Evolutionary conservation across 345 rosid genomes (phyloP).

Genomic region (Aurinia saxatilis): DNA sequence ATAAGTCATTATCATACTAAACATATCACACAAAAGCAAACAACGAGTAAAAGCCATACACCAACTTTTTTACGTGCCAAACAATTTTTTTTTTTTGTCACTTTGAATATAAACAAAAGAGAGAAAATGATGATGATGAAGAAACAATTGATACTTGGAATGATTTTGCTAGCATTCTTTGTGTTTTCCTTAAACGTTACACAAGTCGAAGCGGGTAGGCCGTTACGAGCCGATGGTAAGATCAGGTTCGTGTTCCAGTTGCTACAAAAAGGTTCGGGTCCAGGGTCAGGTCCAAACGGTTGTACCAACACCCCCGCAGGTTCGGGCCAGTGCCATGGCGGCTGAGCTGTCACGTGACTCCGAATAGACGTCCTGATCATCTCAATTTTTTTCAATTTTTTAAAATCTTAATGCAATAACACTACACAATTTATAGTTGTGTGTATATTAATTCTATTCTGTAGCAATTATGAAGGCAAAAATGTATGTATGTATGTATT

Average conservation of each 20-base stretch:
- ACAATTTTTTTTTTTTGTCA: neutral
- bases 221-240: constrained; percentile 8
- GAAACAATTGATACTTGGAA: constrained; percentile 12
- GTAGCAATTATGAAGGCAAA: no score
- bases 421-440: neutral
- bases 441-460: neutral
- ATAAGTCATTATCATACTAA: constrained; percentile 8
- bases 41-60: constrained; percentile 18
- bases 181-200: constrained; percentile 8
- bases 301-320: constrained; percentile 12
- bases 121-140: constrained; percentile 15
- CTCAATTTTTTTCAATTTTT: no score
- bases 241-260: constrained; percentile 22
- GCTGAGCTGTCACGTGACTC: neutral
- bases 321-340: constrained; percentile 10
- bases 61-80: constrained; percentile 12
- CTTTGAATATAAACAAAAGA: neutral
- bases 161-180: constrained; percentile 15
- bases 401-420: no score
- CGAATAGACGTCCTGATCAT: neutral
- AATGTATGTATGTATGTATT: no score
- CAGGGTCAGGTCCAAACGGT: constrained; percentile 13
- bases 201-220: constrained; percentile 27
- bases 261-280: constrained; percentile 1
- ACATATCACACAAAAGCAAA: constrained; percentile 8